phyloP scores from a whole-genome alignment of 495 filamentous ascomycete species.

The Aspergillus haitiensis region DNA sequence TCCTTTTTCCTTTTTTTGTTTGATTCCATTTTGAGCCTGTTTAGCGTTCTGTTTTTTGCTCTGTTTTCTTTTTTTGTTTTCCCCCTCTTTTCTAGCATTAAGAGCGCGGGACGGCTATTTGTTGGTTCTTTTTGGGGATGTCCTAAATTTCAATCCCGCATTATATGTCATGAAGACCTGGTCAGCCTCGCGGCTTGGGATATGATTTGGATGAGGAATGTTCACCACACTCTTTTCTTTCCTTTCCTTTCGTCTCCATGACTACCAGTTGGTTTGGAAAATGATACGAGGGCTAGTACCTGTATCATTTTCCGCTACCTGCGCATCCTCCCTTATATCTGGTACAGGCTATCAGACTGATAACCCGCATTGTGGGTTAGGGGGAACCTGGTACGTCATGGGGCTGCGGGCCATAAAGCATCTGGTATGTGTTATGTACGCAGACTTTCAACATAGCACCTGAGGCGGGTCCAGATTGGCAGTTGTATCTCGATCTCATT shows the following conservation, averaged over 20 bases:
- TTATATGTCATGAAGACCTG: conserved; percentile 58
- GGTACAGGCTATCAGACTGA: conserved; percentile 30
- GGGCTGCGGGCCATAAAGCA: conserved; percentile 20
- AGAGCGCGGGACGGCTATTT: conserved; percentile 56
- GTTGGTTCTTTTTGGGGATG: conserved; percentile 34
- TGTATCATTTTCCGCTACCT: neutral
- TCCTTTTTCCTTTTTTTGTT: conserved; percentile 28
- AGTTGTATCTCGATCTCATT: conserved; percentile 8
- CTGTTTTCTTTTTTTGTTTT: conserved; percentile 10
- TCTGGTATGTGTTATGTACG: conserved; percentile 30
- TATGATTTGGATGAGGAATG: conserved; percentile 56
- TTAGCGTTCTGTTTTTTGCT: conserved; percentile 34
- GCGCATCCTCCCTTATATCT: conserved; percentile 18
- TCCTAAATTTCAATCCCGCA: conserved; percentile 35
- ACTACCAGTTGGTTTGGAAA: conserved; percentile 12
- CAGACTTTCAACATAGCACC: conserved; percentile 18
- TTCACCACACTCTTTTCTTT: conserved; percentile 31
- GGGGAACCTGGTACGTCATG: conserved; percentile 18
- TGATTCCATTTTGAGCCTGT: conserved; percentile 37
- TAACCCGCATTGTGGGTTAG: conserved; percentile 14
- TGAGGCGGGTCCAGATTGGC: conserved; percentile 17
- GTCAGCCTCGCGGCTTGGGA: conserved; percentile 60
- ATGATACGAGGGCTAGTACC: conserved; percentile 15
- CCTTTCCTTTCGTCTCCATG: conserved; percentile 45
- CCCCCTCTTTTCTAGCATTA: conserved; percentile 42